Evolutionary conservation across 441 rosid species (phyloP).

Genomic region (Eutrema salsugineum): DNA sequence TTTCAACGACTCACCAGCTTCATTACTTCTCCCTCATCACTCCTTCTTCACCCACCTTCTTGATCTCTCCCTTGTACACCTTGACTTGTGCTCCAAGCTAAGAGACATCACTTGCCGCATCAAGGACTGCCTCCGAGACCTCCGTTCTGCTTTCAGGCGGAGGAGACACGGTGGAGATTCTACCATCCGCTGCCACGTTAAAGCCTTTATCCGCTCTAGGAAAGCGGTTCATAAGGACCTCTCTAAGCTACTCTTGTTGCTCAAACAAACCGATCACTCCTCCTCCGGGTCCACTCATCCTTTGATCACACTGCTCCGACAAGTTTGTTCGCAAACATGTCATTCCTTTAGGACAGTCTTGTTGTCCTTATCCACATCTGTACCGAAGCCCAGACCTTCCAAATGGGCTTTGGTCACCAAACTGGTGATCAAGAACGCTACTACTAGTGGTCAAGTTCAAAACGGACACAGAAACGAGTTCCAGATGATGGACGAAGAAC

Average conservation of each 20-base stretch:
- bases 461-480: constrained; percentile 29
- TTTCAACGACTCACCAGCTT: constrained; percentile 25
- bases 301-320: constrained; percentile 34
- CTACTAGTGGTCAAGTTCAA: constrained; percentile 7
- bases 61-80: constrained; percentile 37
- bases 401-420: constrained; percentile 37
- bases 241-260: constrained; percentile 25
- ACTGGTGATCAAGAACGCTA: constrained; percentile 20
- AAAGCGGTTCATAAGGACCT: constrained; percentile 24
- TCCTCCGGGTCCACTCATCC: constrained; percentile 23
- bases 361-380: constrained; percentile 33
- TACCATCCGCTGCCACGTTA: constrained; percentile 31
- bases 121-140: constrained; percentile 41
- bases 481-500: constrained; percentile 40
- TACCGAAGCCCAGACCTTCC: constrained; percentile 30
- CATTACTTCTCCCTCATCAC: constrained; percentile 22
- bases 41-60: constrained; percentile 24
- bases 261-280: constrained; percentile 31
- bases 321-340: constrained; percentile 38
- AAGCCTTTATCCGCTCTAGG: constrained; percentile 36
- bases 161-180: constrained; percentile 43
- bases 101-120: constrained; percentile 40
- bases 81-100: constrained; percentile 50
- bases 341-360: constrained; percentile 37
- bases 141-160: constrained; percentile 55